Base-by-base conservation (phyloP, 441 rosid genomes). In the Erodium texanum region DNA sequence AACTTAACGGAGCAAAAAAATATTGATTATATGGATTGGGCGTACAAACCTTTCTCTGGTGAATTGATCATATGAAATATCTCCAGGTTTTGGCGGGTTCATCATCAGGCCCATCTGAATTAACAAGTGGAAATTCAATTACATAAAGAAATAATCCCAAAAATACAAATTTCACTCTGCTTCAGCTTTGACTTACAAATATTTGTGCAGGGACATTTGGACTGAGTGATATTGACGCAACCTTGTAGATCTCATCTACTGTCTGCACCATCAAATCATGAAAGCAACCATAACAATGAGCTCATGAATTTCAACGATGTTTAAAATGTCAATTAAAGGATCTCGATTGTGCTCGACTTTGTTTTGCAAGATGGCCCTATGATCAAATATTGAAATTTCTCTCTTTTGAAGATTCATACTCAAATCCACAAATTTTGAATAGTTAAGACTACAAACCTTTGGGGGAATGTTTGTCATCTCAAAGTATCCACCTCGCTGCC, bases 401-500 rank as follows among this genome's bases (percentile, higher is more conserved):
- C 50, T 43, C 50, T 8, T 41, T 41, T 3, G n/a, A 14, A 43
- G 3, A 43, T 11, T 43, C 50, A 12, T 12, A 43, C n/a, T 56
- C 15, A 3, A 3, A 43, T 14, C n/a, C 5, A 43, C 50, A 43
- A 14, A 43, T 12, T 43, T 43, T 34, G 9, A 34, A 34, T 1
- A 10, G 38, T 34, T 34, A 34, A 34, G 9, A 34, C 66, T 65
- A 34, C 80, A 68, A 78, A 90, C 99, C 96, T 76, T 66, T 36
- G 97, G 86, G 74, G 99, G 92, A 66, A 93, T 81, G 80, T 93
- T 93, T 29, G 97, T 91, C 97, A 91, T 89, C 87, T 93, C 97
- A 75, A 93, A 91, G 86, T 93, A 93, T 72, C 99, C 99, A 79
- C 99, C 99, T n/a, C 99, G 86, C 82, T 91, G 99, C 74, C 99